Base-by-base conservation (phyloP, 257 asterid genomes). In the Catharanthus roseus region DNA sequence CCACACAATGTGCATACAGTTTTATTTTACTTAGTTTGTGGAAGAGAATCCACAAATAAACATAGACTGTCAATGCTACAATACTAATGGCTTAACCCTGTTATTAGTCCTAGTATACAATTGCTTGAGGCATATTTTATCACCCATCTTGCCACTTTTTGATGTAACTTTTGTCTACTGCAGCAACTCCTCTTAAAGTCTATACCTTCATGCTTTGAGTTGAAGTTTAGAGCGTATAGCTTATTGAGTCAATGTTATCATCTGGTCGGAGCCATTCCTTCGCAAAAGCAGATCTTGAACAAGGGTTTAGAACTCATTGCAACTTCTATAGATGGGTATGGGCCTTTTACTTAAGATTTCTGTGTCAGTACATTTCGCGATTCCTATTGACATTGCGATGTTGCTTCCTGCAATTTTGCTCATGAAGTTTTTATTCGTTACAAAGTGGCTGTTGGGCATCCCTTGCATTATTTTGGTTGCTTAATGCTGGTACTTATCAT, bases 181-280 rank as follows among this genome's bases (percentile, higher is more conserved):
- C 96, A 93, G 96, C 99, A 88, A 87, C 90, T 95, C 78, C 96
- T 95, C 66, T 78, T 95, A 85, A 95, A 91, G 89, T 84, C 96
- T 54, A 91, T 95, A 65, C 99, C 99, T 66, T 91, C 99, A 56
- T 95, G 90, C 89, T 91, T 95, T 84, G 96, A 95, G 82, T 89
- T 95, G 83, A 93, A 95, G 85, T 95, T 97, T 87, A 82, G 96
- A 85, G 87, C 99, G 41, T 95, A 85, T 79, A 91, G 96, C 85
- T 81, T 95, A 72, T 86, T 95, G 91, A 86, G 96, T 81, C 99
- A 95, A 82, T 91, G 96, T 80, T 95, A 95, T 85, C 97, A 89
- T 85, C 99, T 95, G n/a, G 96, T 91, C 68, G 99, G 99, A 72
- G 96, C 97, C 41, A 86, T 86, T 83, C 91, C 92, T 76, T 89